These are phyloP conservation scores for Solanum sejunctum DNA, from an alignment of 257 asterid genomes.

Conservation along the genomic window DNA sequence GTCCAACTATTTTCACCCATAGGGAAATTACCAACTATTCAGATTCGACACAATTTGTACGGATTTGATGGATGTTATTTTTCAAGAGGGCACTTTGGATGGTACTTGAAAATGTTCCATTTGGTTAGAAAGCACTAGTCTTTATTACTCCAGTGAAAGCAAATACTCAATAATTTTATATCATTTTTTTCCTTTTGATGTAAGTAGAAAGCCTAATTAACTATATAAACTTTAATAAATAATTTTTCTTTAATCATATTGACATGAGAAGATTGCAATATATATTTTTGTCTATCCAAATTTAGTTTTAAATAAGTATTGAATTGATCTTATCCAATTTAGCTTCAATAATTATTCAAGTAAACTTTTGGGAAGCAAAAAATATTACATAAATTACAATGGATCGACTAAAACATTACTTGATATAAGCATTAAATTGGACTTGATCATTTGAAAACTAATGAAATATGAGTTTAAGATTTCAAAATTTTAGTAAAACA, in stretches of 20 bases:
- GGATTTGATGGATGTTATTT: neutral
- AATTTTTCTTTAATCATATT: neutral
- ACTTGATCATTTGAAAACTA: neutral
- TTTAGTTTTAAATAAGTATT: neutral
- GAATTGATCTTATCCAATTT: neutral
- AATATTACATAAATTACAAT: neutral
- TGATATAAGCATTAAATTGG: neutral
- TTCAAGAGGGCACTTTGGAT: neutral
- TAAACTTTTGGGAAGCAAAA: neutral
- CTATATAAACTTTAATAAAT: neutral
- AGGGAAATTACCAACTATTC: neutral
- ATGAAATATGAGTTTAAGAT: neutral
- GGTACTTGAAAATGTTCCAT: neutral
- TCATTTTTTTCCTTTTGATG: neutral
- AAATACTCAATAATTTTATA: no score
- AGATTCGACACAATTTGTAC: neutral
- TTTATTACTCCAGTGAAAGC: neutral
- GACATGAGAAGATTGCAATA: neutral
- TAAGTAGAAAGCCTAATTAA: no score
- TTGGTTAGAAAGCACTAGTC: neutral
- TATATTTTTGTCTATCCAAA: neutral
- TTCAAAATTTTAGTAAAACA: neutral
- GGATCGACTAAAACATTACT: no score
- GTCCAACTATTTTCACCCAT: neutral
- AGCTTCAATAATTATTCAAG: neutral